A percentile compares a stretch with the other conserved stretches of the same genome.
Conservation (phyloP, 148 eudicot genomes). For the Nepenthes gracilis region DNA sequence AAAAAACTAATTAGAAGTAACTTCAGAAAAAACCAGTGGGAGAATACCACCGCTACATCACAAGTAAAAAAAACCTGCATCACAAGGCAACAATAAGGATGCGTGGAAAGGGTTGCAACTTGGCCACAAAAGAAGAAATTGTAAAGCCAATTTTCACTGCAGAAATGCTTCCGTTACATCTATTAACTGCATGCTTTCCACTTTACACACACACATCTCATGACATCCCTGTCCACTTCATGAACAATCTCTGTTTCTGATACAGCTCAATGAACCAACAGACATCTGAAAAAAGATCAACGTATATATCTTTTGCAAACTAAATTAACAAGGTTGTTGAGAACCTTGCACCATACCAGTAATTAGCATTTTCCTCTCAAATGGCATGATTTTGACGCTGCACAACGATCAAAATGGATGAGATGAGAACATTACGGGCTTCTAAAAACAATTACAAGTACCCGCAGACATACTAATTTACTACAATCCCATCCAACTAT, state of each 20-base stretch:
- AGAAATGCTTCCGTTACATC: conserved; percentile 79
- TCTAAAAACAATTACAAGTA: no score
- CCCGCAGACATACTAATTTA: no score
- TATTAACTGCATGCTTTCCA: conserved; percentile 90
- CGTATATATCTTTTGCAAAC: neutral
- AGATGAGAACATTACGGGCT: no score
- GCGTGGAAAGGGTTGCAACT: conserved; percentile 69
- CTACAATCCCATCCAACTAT: no score
- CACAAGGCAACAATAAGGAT: conserved; percentile 96
- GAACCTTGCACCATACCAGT: no score
- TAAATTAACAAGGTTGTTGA: no score
- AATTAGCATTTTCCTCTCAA: no score
- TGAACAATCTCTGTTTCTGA: conserved; percentile 66
- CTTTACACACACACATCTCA: conserved; percentile 88
- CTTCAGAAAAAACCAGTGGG: neutral
- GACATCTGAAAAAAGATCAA: neutral
- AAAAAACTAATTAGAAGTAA: conserved; percentile 1
- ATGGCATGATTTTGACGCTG: no score
- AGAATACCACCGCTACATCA: neutral
- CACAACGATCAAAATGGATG: no score
- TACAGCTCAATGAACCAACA: conserved; percentile 78
- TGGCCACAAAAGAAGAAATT: conserved; percentile 65
- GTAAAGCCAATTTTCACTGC: conserved; percentile 56
- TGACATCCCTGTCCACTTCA: conserved; percentile 85
- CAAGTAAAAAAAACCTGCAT: conserved; percentile 52